These are phyloP conservation scores for Bothriochloa decipiens DNA, from an alignment of 176 grass and related monocot genomes.

Conservation along the genomic window DNA sequence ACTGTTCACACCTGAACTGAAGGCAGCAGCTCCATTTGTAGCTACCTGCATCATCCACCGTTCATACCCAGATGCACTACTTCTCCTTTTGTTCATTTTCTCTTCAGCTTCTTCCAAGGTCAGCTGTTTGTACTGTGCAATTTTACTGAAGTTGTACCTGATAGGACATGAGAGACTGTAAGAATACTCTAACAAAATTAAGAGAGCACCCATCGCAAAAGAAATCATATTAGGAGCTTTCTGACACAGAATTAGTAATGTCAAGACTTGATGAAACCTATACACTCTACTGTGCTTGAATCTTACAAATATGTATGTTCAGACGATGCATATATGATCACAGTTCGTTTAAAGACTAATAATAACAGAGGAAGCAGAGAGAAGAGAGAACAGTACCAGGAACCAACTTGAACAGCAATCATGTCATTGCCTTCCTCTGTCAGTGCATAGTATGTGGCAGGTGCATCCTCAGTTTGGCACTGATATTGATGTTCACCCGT, in stretches of 20 bases:
- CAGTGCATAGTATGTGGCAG: conserved; percentile 74
- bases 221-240: not conserved
- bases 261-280: not conserved
- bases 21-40: conserved; percentile 76
- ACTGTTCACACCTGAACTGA: conserved; percentile 62
- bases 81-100: conserved; percentile 78
- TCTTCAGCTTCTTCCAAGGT: conserved; percentile 94
- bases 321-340: not conserved
- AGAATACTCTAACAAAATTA: conserved; percentile 15
- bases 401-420: conserved; percentile 67
- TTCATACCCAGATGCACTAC: conserved; percentile 75
- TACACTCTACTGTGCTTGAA: not conserved
- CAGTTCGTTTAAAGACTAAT: conserved; percentile 21
- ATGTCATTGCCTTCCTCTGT: conserved; percentile 64
- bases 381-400: conserved; percentile 62
- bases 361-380: conserved; percentile 23
- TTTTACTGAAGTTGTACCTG: conserved; percentile 90
- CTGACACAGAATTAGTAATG: not conserved
- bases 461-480: conserved; percentile 64
- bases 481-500: conserved; percentile 77
- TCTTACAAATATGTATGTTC: not conserved
- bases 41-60: conserved; percentile 90
- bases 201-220: not conserved
- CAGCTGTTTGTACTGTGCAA: conserved; percentile 86
- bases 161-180: conserved; percentile 12